Percentiles rank a stretch among this genome's conserved stretches.
Evolutionary conservation across 1,139 yeast species (phyloP).

Genomic region (Geotrichum cucujoidarum): DNA sequence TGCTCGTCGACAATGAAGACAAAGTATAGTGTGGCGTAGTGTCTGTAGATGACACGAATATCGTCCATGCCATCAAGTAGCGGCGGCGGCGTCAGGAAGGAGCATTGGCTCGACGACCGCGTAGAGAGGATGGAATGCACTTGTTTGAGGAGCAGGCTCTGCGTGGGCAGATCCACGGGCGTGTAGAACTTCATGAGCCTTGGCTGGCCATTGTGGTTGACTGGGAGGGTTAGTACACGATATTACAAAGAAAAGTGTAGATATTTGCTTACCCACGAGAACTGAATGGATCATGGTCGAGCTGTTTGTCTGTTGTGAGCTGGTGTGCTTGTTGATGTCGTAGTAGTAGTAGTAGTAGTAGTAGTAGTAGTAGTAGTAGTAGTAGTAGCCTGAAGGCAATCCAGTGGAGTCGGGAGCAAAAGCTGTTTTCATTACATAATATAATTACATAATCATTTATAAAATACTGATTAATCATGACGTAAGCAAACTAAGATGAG

Average conservation of each 20-base stretch:
- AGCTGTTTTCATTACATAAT: not conserved
- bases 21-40: constrained; percentile 90
- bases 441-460: too few relatives aligned
- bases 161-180: constrained; percentile 77
- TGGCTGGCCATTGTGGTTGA: constrained; percentile 90
- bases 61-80: constrained; percentile 48
- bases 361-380: too few relatives aligned
- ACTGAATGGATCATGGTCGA: constrained; percentile 81
- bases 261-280: constrained; percentile 68
- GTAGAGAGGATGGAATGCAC: constrained; percentile 66
- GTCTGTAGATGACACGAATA: constrained; percentile 86
- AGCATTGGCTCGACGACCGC: constrained; percentile 68
- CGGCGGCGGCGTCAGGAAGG: constrained; percentile 77
- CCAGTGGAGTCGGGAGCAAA: not conserved
- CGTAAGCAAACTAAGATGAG: too few relatives aligned
- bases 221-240: constrained; percentile 34
- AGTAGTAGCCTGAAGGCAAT: too few relatives aligned
- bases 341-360: not conserved
- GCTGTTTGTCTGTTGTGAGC: constrained; percentile 1
- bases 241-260: not conserved
- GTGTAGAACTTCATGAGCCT: constrained; percentile 88
- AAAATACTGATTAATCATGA: not conserved
- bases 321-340: not conserved
- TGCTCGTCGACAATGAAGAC: constrained; percentile 94
- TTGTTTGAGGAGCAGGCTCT: constrained; percentile 65